A percentile compares a stretch with the other conserved stretches of the same genome.
Evolutionary conservation across 768 basidiomycete genomes (phyloP).

Genomic region (Multifurca ochricompacta): DNA sequence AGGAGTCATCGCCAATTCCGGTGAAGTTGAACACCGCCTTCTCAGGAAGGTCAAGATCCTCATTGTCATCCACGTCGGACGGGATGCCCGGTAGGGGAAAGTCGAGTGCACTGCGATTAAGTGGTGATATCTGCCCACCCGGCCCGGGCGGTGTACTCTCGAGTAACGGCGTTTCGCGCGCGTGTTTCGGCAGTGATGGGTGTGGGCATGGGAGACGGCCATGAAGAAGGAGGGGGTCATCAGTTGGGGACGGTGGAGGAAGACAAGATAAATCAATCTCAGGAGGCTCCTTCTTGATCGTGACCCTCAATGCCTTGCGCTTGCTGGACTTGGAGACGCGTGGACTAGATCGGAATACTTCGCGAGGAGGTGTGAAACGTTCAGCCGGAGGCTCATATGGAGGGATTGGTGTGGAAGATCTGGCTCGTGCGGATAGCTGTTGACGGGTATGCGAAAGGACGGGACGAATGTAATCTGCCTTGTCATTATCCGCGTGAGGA

Average conservation of each 20-base stretch:
- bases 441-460: slow-evolving; percentile 25
- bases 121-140: background rate
- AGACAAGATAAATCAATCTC: slow-evolving; percentile 51
- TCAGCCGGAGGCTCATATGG: slow-evolving; percentile 59
- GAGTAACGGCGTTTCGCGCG: slow-evolving; percentile 33
- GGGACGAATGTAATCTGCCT: slow-evolving; percentile 42
- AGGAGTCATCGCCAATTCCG: slow-evolving; percentile 2
- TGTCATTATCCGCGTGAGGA: slow-evolving; percentile 41
- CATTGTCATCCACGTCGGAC: slow-evolving; percentile 19
- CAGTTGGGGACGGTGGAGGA: slow-evolving; percentile 64
- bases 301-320: slow-evolving; percentile 29
- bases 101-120: slow-evolving; percentile 17
- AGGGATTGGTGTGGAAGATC: slow-evolving; percentile 47
- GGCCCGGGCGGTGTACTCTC: slow-evolving; percentile 27
- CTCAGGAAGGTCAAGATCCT: slow-evolving; percentile 14
- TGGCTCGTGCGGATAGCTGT: slow-evolving; percentile 25
- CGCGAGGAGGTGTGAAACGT: slow-evolving; percentile 64
- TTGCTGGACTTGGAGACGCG: slow-evolving; percentile 33
- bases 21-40: slow-evolving; percentile 23
- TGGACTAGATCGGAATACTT: slow-evolving; percentile 39
- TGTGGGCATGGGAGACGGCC: slow-evolving; percentile 30
- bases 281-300: slow-evolving; percentile 57
- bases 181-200: slow-evolving; percentile 25
- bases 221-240: slow-evolving; percentile 64
- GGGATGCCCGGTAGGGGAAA: slow-evolving; percentile 15